These are phyloP conservation scores for Colletotrichum musicola DNA, from an alignment of 2,329 filamentous ascomycete species.

Conservation along the genomic window DNA sequence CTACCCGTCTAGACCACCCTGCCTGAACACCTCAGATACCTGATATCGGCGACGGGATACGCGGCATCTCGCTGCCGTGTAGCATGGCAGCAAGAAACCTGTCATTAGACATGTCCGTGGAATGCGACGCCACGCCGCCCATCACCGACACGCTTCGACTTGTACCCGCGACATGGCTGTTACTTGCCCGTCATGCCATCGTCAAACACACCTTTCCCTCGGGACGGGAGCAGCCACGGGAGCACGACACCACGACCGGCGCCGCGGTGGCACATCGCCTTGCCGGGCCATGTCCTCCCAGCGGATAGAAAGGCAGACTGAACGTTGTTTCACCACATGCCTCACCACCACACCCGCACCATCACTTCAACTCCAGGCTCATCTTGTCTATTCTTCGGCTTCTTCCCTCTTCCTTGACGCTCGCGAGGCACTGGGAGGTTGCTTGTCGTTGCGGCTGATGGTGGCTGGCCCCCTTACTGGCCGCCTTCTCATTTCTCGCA, in stretches of 20 bases:
- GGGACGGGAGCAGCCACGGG: conserved; percentile 23
- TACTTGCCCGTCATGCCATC: conserved; percentile 4
- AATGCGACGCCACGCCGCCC: no score
- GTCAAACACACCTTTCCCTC: conserved; percentile 16
- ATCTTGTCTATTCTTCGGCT: neutral
- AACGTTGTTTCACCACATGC: conserved; percentile 2
- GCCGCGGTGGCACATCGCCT: conserved; percentile 7
- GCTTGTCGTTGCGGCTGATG: neutral
- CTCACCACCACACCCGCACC: neutral
- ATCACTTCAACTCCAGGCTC: no score
- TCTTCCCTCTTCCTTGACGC: neutral
- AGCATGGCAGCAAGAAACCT: no score
- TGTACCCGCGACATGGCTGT: conserved; percentile 6
- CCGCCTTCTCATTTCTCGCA: conserved; percentile 15
- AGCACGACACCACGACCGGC: neutral
- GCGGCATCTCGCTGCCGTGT: no score
- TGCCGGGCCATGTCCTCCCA: neutral
- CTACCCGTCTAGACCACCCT: no score
- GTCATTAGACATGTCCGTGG: no score
- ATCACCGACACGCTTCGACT: neutral
- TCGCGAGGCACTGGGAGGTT: neutral
- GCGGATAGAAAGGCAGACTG: neutral
- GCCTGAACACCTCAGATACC: neutral
- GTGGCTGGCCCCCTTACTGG: neutral
- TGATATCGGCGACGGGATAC: neutral